Evolutionary conservation across 1,284 basidiomycete genomes (phyloP), one percentile per base, ranked within the genome.

Genomic region (Somion occarium): DNA sequence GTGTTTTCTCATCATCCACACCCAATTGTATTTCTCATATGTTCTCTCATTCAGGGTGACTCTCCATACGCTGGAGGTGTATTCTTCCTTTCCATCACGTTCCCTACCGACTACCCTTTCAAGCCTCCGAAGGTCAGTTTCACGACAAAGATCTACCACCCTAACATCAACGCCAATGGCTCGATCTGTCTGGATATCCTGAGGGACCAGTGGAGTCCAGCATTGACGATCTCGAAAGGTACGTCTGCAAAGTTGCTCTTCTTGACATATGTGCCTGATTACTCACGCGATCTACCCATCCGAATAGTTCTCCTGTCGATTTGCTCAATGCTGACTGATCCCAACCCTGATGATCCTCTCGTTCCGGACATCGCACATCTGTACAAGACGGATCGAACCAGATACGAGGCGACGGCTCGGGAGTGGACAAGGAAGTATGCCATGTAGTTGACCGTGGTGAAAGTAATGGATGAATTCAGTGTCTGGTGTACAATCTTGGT

Each of bases 71-170:
- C 94, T 30, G 94, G 94, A 62, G 94, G 94, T 69, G 93, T 97
- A 54, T 97, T 96, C 78, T 96, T 96, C 87, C 84, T 97, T 60
- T 92, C 84, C 53, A 96, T 96, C 70, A 85, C 81, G 46, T 95
- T 96, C 83, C 91, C 90, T 45, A 87, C 86, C 72, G 94, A 98
- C 73, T 98, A 98, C 78, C 94, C 94, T 39, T 97, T 98, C 86
- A 96, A 96, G 79, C 96, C 97, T 38, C 97, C 97, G 70, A 98
- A 98, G 83, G 93, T 99, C 72, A 91, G 89, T 74, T 99, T 99
- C 76, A 94, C 92, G 63, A 99, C 96, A 67, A 98, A 96, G 87
- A 91, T 91, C 62, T 94, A 93, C 70, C 93, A 96, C 72, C 91
- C 92, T 46, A 96, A 96, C 78, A 95, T 97, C 90, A 97, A 97